Base-by-base conservation (phyloP, 768 basidiomycete genomes). In the Cystofilobasidium capitatum region DNA sequence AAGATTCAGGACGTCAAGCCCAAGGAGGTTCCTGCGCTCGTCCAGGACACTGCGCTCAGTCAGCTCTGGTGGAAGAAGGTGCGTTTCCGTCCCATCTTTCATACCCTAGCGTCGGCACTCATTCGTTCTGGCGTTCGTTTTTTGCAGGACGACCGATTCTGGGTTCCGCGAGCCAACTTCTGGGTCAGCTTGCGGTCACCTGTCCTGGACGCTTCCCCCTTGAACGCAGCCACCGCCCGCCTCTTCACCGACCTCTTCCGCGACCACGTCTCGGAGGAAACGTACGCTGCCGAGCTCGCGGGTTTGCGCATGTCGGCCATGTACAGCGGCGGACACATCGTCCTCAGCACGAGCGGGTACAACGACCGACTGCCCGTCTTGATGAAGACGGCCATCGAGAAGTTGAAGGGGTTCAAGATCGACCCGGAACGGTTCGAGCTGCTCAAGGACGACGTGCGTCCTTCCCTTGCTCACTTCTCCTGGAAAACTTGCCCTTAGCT, bases 121-220 rank as follows among this genome's bases (percentile, higher is more conserved):
- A n/a, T n/a, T n/a, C n/a, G n/a, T n/a, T n/a, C n/a, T n/a, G n/a
- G n/a, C n/a, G n/a, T n/a, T n/a, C n/a, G n/a, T n/a, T n/a, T n/a
- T n/a, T n/a, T n/a, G n/a, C n/a, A n/a, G n/a, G 96, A 99, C 75
- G 94, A 99, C 76, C 83, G 81, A 69, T 99, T 96, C 80, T 94
- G 91, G 88, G 84, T 94, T 13, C 96, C 96, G 0, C 90, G 89
- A 74, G 91, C 91, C 33, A 64, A 69, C 58, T 69, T 87, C 26
- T 78, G 86, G 65, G 81, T 97, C 63, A 84, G 88, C 71, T 79
- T 93, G 54, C 82, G 87, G 72, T 73, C 44, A 35, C 80, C 81
- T 14, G 54, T 78, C 9, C 70, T 80, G 45, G 74, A 79, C 58
- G 68, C 74, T 9, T 76, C 89, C 31, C 82, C 93, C 0, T 82